Conservation (phyloP, 2,329 filamentous ascomycete genomes). For the Falciphora oryzae region DNA sequence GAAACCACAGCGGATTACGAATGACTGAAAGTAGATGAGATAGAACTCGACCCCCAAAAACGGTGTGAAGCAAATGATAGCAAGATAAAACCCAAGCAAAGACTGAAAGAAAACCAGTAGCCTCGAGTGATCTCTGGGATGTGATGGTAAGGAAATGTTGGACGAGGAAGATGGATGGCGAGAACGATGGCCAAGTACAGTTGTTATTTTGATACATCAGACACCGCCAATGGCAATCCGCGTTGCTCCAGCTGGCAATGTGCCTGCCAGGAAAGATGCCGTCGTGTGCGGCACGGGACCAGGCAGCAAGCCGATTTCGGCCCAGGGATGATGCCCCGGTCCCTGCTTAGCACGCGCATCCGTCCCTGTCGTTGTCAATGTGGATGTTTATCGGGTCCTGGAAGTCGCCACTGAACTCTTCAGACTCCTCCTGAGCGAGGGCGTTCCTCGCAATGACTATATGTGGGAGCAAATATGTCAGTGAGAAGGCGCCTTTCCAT, state of each 20-base stretch:
- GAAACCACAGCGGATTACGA: background rate
- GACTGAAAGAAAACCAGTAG: background rate
- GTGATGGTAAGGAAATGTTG: background rate
- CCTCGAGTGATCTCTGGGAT: background rate
- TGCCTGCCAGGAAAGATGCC: background rate
- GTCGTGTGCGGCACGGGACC: background rate
- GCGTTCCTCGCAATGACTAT: constrained; percentile 93
- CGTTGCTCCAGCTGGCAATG: background rate
- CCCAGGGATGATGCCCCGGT: background rate
- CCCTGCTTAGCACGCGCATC: constrained; percentile 74
- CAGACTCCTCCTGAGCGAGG: constrained; percentile 91
- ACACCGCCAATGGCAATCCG: background rate
- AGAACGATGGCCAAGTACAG: background rate
- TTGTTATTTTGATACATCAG: constrained; percentile 1
- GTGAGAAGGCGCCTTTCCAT: background rate
- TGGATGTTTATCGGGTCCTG: constrained; percentile 98
- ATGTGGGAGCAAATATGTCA: constrained; percentile 13
- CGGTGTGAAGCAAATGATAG: background rate
- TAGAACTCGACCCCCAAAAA: background rate
- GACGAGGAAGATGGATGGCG: background rate
- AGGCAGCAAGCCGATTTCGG: background rate
- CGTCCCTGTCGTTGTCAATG: constrained; percentile 87
- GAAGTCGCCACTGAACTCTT: constrained; percentile 96
- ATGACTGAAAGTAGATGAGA: background rate
- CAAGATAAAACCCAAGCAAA: background rate